Conservation (phyloP, 352 stramenopile genomes). For the Elongisporangium anandrum region DNA sequence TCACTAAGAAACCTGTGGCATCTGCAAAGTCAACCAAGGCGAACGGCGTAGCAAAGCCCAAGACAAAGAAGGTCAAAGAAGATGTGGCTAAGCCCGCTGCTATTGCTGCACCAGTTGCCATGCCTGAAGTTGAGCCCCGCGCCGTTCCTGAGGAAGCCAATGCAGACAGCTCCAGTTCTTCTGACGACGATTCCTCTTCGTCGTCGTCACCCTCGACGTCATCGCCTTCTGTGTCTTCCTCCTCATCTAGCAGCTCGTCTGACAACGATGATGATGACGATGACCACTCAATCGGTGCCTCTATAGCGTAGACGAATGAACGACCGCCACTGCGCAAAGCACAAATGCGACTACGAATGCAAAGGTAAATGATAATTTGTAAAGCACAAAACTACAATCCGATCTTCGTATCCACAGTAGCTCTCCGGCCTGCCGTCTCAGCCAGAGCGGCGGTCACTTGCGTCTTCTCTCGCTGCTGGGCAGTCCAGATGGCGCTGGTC, state of each 20-base stretch:
- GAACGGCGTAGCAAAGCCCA: conserved; percentile 10
- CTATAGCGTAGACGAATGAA: neutral
- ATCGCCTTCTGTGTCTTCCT: conserved; percentile 31
- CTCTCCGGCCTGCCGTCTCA: neutral
- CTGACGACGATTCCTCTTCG: conserved; percentile 17
- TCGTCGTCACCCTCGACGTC: conserved; percentile 40
- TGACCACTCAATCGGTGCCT: neutral
- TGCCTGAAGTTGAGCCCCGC: neutral
- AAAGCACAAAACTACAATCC: neutral
- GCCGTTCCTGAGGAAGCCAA: neutral
- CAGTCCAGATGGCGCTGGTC: conserved; percentile 40
- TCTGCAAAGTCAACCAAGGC: conserved; percentile 1
- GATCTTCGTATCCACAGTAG: conserved; percentile 1
- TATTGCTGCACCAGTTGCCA: neutral
- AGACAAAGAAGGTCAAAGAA: neutral
- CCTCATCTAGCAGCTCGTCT: conserved; percentile 47
- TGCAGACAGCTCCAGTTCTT: neutral
- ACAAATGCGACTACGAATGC: neutral
- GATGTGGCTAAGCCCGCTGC: neutral
- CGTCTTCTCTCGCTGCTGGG: conserved; percentile 14
- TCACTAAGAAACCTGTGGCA: conserved; percentile 9
- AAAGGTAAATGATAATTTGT: neutral
- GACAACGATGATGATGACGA: conserved; percentile 23
- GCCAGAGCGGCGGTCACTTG: neutral
- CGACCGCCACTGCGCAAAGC: neutral